Percentiles rank a stretch among this genome's conserved stretches.
These are phyloP conservation scores for Datura wrightii DNA, from an alignment of 257 asterid species.

Conservation along the genomic window DNA sequence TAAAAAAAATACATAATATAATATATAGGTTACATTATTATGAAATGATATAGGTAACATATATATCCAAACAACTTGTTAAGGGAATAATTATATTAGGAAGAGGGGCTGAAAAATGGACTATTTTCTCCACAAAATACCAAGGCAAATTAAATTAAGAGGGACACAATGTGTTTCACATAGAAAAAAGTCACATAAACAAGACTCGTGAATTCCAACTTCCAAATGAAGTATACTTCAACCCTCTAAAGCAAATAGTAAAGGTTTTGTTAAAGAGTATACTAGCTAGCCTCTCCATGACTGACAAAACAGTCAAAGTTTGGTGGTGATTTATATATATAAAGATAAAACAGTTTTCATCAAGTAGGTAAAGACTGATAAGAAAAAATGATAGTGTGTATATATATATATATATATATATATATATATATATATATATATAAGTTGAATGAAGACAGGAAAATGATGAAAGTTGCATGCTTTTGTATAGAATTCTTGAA, in stretches of 20 bases:
- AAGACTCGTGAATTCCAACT: neutral
- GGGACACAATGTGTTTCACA: neutral
- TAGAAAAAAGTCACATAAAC: neutral
- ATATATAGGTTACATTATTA: too few relatives aligned
- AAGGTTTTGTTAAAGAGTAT: neutral
- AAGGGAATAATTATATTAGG: neutral
- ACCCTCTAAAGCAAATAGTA: neutral
- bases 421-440: neutral
- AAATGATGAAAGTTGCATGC: constrained; percentile 12
- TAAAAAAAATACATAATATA: too few relatives aligned
- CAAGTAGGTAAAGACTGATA: neutral
- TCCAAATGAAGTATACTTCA: constrained; percentile 2
- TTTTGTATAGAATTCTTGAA: neutral
- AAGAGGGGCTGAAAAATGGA: neutral
- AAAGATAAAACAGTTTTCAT: neutral
- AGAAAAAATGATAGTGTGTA: neutral
- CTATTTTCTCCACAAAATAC: neutral
- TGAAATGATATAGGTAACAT: too few relatives aligned
- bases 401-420: neutral
- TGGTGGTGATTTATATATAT: constrained; percentile 6
- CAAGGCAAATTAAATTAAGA: neutral
- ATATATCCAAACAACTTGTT: too few relatives aligned
- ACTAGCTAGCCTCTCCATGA: neutral
- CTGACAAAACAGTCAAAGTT: neutral
- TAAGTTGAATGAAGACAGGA: neutral